A percentile compares a stretch with the other conserved stretches of the same genome.
Conservation (phyloP, 257 asterid genomes). For the Fraxinus excelsior region DNA sequence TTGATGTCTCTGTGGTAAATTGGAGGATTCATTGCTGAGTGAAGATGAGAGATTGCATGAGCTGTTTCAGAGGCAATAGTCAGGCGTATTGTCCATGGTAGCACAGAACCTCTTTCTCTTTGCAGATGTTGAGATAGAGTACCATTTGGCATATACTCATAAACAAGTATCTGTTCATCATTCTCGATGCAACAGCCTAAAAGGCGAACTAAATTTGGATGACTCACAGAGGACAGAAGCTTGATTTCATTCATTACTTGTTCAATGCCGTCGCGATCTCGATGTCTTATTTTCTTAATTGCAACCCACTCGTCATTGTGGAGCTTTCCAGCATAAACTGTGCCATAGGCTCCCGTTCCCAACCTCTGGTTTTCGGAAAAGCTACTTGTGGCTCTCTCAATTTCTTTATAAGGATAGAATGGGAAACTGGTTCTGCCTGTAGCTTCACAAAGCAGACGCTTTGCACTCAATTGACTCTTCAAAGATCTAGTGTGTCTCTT, state of each 20-base stretch:
- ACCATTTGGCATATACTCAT: constrained; percentile 72
- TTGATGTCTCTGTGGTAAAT: constrained; percentile 75
- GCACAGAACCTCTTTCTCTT: constrained; percentile 50
- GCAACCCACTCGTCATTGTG: constrained; percentile 58
- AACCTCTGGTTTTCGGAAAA: constrained; percentile 58
- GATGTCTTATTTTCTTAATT: constrained; percentile 59
- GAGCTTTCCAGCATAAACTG: constrained; percentile 72
- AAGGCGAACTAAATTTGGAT: constrained; percentile 68
- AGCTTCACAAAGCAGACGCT: constrained; percentile 60
- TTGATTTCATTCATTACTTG: constrained; percentile 78
- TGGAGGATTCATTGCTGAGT: constrained; percentile 64
- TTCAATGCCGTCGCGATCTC: constrained; percentile 49
- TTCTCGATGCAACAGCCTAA: constrained; percentile 70
- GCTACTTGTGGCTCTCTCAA: constrained; percentile 62
- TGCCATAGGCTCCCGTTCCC: constrained; percentile 84
- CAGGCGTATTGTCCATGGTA: constrained; percentile 75
- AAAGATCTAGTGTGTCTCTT: constrained; percentile 40
- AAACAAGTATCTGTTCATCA: constrained; percentile 70
- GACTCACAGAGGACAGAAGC: constrained; percentile 76
- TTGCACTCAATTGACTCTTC: constrained; percentile 43
- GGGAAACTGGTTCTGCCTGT: constrained; percentile 57
- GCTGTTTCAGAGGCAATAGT: constrained; percentile 74
- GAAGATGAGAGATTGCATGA: constrained; percentile 70
- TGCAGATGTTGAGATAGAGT: constrained; percentile 78
- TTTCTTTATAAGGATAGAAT: constrained; percentile 58